Evolutionary conservation across 441 rosid genomes (phyloP).

Genomic region (Cnidoscolus chayamansa): DNA sequence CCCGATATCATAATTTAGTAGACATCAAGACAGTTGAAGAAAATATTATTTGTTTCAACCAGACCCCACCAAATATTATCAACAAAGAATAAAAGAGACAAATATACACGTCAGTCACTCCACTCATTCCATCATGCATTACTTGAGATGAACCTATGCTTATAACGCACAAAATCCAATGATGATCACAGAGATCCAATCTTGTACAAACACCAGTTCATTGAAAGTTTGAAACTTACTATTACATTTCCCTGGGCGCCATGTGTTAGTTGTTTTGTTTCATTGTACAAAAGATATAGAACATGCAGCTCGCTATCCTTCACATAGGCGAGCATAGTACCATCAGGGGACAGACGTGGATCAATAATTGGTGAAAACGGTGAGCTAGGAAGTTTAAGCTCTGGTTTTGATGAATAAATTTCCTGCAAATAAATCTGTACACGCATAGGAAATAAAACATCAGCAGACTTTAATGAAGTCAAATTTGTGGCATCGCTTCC

Average conservation of each 20-base stretch:
- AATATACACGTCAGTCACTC: background rate
- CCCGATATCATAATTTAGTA: background rate
- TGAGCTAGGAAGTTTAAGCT: slow-evolving; percentile 65
- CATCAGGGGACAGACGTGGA: slow-evolving; percentile 87
- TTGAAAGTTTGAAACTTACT: slow-evolving; percentile 51
- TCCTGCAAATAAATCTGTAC: slow-evolving; percentile 80
- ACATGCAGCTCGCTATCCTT: slow-evolving; percentile 73
- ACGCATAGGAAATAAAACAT: slow-evolving; percentile 19
- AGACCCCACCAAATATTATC: background rate
- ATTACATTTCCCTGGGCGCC: slow-evolving; percentile 57
- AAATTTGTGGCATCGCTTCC: background rate
- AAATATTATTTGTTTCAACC: background rate
- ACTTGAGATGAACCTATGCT: background rate
- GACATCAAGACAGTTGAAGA: background rate
- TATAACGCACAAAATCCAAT: background rate
- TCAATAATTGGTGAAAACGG: slow-evolving; percentile 66
- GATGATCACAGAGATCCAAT: background rate
- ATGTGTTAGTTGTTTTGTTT: slow-evolving; percentile 58
- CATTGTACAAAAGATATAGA: slow-evolving; percentile 50
- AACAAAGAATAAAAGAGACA: slow-evolving; percentile 7
- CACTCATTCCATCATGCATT: background rate
- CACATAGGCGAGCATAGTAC: slow-evolving; percentile 69
- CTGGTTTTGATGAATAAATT: slow-evolving; percentile 56
- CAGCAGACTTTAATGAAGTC: slow-evolving; percentile 16
- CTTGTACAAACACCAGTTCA: background rate